These are phyloP conservation scores for Massarina eburnea DNA, from an alignment of 2,329 filamentous ascomycete species.

Conservation along the genomic window DNA sequence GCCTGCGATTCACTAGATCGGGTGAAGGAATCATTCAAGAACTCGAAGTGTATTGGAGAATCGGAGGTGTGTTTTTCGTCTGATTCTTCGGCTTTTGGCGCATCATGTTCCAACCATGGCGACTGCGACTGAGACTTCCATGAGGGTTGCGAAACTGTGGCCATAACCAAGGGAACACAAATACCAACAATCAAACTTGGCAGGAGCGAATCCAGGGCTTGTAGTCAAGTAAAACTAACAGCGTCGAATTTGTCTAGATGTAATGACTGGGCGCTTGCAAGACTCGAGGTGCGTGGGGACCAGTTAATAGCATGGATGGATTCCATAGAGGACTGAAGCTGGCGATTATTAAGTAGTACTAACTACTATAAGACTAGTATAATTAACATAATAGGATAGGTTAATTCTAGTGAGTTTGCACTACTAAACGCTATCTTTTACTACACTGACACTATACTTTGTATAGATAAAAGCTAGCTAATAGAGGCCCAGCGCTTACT, in stretches of 20 bases:
- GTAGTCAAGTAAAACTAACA: background rate
- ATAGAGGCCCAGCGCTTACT: no score
- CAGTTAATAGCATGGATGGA: no score
- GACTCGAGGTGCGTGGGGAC: background rate
- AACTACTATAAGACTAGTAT: no score
- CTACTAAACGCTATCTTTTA: no score
- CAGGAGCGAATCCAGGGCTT: background rate
- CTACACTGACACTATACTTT: no score
- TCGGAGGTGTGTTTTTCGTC: background rate
- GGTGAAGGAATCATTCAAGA: slow-evolving; percentile 4
- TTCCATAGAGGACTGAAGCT: no score
- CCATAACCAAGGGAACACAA: background rate
- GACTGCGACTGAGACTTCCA: background rate
- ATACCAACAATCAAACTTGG: background rate
- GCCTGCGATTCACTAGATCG: background rate
- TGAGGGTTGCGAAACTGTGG: background rate
- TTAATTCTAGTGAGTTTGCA: no score
- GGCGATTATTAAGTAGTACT: no score
- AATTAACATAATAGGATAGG: no score
- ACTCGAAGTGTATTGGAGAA: slow-evolving; percentile 1
- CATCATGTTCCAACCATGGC: background rate
- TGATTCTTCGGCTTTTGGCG: background rate
- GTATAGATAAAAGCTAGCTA: no score
- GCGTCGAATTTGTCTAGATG: background rate
- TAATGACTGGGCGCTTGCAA: background rate